A percentile compares a stretch with the other conserved stretches of the same genome.
These are phyloP conservation scores for Lentinula edodes DNA, from an alignment of 768 basidiomycete species.

Conservation along the genomic window DNA sequence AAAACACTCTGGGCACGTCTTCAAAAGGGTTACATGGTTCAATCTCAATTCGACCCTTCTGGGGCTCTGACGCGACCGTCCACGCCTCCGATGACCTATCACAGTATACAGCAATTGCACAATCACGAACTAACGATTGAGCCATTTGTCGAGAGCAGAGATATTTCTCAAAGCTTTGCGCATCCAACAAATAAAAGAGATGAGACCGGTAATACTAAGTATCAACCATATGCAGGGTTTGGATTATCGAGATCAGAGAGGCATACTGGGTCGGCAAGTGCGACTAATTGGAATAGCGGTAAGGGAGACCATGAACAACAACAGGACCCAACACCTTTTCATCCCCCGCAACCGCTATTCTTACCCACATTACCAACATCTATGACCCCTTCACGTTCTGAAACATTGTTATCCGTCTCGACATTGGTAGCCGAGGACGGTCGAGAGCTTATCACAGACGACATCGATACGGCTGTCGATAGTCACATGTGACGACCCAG, in stretches of 20 bases:
- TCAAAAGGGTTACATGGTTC: slow-evolving; percentile 21
- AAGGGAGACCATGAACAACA: neutral
- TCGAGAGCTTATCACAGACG: neutral
- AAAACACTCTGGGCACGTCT: slow-evolving; percentile 20
- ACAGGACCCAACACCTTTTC: neutral
- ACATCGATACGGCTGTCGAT: neutral
- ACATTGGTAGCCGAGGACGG: slow-evolving; percentile 8
- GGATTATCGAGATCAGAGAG: neutral
- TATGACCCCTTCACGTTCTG: neutral
- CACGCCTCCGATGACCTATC: neutral
- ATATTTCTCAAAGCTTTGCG: neutral
- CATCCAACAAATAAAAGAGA: neutral
- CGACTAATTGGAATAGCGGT: neutral
- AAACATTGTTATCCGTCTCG: slow-evolving; percentile 3
- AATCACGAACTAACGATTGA: neutral
- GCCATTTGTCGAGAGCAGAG: neutral
- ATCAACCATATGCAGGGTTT: slow-evolving; percentile 2
- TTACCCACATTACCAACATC: neutral
- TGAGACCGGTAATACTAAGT: neutral
- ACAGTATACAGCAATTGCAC: neutral
- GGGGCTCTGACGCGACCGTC: neutral
- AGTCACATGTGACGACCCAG: no score
- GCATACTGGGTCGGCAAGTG: neutral
- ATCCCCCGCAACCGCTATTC: neutral
- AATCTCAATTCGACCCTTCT: slow-evolving; percentile 20